These are phyloP conservation scores for Aureobasidium uvarum DNA, from an alignment of 2,329 filamentous ascomycete species.

Conservation along the genomic window DNA sequence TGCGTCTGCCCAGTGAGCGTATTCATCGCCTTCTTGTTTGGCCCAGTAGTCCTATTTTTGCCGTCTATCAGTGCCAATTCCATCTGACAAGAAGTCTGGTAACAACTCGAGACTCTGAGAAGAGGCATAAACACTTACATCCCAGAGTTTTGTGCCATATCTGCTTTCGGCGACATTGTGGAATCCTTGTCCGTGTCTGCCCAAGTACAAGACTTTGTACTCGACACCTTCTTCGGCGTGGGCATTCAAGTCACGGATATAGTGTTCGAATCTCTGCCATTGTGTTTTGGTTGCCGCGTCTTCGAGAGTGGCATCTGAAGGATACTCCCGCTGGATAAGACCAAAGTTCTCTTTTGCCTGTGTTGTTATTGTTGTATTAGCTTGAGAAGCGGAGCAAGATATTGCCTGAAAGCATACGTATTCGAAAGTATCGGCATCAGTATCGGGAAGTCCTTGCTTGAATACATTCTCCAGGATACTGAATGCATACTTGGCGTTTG, in stretches of 20 bases:
- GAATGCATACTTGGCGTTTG: conserved; percentile 27
- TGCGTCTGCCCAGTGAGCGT: conserved; percentile 59
- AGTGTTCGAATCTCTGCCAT: conserved; percentile 63
- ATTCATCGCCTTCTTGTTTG: conserved; percentile 57
- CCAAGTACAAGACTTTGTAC: conserved; percentile 36
- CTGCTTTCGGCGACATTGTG: conserved; percentile 31
- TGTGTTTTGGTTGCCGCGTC: conserved; percentile 49
- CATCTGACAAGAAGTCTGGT: too few species aligned
- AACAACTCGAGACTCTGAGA: not conserved
- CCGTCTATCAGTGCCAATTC: too few species aligned
- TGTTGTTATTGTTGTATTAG: not conserved
- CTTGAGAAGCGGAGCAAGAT: not conserved
- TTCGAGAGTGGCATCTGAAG: conserved; percentile 42
- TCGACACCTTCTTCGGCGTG: conserved; percentile 47
- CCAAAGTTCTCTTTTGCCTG: conserved; percentile 58
- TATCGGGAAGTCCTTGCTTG: conserved; percentile 59
- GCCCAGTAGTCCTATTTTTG: conserved; percentile 54
- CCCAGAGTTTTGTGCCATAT: conserved; percentile 31
- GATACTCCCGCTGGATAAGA: conserved; percentile 58
- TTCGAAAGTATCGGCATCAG: conserved; percentile 59
- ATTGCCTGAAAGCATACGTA: conserved; percentile 51
- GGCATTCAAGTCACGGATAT: conserved; percentile 52
- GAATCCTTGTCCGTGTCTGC: conserved; percentile 31
- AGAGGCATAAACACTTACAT: too few species aligned
- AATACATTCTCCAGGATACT: conserved; percentile 55